A percentile compares a stretch with the other conserved stretches of the same genome.
phyloP scores from a whole-genome alignment of 495 filamentous ascomycete species.

The Jackrogersella minutella region DNA sequence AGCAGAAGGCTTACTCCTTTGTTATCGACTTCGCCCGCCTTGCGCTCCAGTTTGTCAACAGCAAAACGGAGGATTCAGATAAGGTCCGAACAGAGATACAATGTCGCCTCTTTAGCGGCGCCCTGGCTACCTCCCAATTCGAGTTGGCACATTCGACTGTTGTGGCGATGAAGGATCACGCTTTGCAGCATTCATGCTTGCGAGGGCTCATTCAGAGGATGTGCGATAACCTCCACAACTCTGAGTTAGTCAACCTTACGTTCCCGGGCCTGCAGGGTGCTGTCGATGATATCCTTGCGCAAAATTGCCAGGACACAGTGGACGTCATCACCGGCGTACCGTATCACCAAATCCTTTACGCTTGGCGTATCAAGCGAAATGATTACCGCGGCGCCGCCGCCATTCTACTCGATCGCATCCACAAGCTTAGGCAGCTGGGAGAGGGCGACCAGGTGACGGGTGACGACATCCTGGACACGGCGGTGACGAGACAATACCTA shows the following conservation, averaged over 20 bases:
- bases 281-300: constrained; percentile 78
- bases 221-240: constrained; percentile 69
- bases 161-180: constrained; percentile 70
- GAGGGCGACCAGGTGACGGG: constrained; percentile 57
- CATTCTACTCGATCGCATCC: constrained; percentile 70
- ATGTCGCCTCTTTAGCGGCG: constrained; percentile 81
- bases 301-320: constrained; percentile 64
- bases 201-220: constrained; percentile 74
- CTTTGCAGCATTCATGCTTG: constrained; percentile 70
- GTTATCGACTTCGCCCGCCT: constrained; percentile 85
- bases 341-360: constrained; percentile 85
- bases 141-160: constrained; percentile 84
- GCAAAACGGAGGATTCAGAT: constrained; percentile 51
- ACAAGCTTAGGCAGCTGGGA: constrained; percentile 58
- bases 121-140: constrained; percentile 77
- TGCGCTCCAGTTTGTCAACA: constrained; percentile 69
- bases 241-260: constrained; percentile 75
- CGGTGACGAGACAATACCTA: constrained; percentile 74
- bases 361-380: constrained; percentile 81
- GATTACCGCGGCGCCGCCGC: constrained; percentile 91
- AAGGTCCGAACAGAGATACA: constrained; percentile 71
- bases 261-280: constrained; percentile 76
- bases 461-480: constrained; percentile 62
- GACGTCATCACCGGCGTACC: constrained; percentile 67
- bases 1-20: constrained; percentile 74